phyloP scores from a whole-genome alignment of 352 stramenopile species.

The Pythium coloratum region DNA sequence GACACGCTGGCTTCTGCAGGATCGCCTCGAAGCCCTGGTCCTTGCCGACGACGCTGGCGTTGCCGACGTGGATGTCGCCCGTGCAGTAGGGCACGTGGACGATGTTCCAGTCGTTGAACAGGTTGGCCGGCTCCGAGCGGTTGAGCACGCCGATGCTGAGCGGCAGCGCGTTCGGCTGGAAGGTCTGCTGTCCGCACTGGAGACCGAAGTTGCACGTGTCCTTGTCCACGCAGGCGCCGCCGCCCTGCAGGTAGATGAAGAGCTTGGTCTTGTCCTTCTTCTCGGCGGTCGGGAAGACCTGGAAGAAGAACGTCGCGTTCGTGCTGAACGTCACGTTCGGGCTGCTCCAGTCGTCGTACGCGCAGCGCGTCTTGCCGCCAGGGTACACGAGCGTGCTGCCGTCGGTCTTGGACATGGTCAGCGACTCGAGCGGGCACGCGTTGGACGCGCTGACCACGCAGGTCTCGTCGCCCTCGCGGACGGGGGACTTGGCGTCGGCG shows the following conservation, averaged over 20 bases:
- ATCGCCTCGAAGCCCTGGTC: constrained; percentile 42
- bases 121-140: constrained; percentile 56
- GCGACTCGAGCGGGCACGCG: constrained; percentile 47
- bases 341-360: constrained; percentile 46
- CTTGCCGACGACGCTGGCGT: constrained; percentile 26
- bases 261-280: constrained; percentile 62
- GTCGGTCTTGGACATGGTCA: constrained; percentile 48
- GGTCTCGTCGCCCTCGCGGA: constrained; percentile 43
- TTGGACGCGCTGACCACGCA: constrained; percentile 56
- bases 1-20: constrained; percentile 39
- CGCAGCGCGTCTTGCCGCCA: constrained; percentile 51
- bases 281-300: constrained; percentile 55
- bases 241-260: constrained; percentile 72
- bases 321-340: constrained; percentile 33
- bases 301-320: constrained; percentile 71
- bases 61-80: constrained; percentile 67
- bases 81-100: constrained; percentile 77
- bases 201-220: constrained; percentile 63
- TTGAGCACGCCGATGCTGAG: constrained; percentile 61
- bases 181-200: constrained; percentile 52
- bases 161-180: constrained; percentile 47
- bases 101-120: constrained; percentile 80
- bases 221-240: constrained; percentile 66
- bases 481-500: constrained; percentile 29
- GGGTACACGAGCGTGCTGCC: constrained; percentile 59